These are phyloP conservation scores for Senecio squalidus DNA, from an alignment of 140 eudicot species.

Conservation along the genomic window DNA sequence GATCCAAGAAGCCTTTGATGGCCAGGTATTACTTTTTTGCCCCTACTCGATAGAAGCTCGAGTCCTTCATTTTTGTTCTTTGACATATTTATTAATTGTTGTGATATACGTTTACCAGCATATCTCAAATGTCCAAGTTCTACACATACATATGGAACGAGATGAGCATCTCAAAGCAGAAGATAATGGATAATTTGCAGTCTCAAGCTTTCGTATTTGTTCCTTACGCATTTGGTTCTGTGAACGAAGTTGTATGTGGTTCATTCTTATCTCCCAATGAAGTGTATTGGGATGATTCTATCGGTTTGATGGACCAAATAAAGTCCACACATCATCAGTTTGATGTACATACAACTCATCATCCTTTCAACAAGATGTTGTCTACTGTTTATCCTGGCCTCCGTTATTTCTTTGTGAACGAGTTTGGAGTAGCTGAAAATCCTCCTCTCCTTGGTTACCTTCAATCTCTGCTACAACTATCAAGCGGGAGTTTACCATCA, in stretches of 20 bases:
- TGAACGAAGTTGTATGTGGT: constrained; percentile 65
- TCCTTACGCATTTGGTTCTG: constrained; percentile 39
- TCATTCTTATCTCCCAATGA: constrained; percentile 59
- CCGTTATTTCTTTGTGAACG: constrained; percentile 74
- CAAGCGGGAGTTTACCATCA: constrained; percentile 52
- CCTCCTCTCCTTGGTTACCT: constrained; percentile 63
- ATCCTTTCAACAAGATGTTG: constrained; percentile 41
- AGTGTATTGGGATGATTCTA: constrained; percentile 83
- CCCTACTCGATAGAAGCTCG: too few relatives aligned
- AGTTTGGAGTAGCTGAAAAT: constrained; percentile 70
- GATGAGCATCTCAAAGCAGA: constrained; percentile 50
- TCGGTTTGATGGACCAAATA: constrained; percentile 52
- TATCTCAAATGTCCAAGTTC: constrained; percentile 79
- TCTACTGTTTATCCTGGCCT: constrained; percentile 63
- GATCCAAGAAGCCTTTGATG: constrained; percentile 45
- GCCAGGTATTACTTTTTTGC: constrained; percentile 54
- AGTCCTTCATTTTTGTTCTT: neutral
- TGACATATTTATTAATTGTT: neutral
- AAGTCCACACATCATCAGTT: constrained; percentile 19
- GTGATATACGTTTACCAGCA: constrained; percentile 29
- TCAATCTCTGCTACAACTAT: constrained; percentile 62
- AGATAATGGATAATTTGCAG: constrained; percentile 42
- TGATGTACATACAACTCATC: constrained; percentile 15
- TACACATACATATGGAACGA: constrained; percentile 68
- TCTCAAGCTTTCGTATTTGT: constrained; percentile 73